These are phyloP conservation scores for Agastache rugosa DNA, from an alignment of 257 asterid genomes.

Conservation along the genomic window DNA sequence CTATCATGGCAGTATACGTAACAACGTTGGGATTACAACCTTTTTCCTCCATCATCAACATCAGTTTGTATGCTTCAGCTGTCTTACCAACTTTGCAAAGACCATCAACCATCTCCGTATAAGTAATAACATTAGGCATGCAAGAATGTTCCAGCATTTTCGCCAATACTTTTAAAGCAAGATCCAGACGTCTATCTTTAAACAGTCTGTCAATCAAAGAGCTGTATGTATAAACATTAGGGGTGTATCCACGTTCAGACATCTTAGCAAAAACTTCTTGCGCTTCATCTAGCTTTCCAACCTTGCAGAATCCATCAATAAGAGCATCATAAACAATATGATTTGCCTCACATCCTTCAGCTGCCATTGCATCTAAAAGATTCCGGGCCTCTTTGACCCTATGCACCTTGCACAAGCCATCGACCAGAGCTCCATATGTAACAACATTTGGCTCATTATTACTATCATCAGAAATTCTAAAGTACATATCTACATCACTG, in stretches of 20 bases:
- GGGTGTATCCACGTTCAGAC: constrained; percentile 73
- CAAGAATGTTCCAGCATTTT: constrained; percentile 86
- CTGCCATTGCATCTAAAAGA: constrained; percentile 73
- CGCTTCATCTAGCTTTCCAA: constrained; percentile 90
- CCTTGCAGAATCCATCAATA: constrained; percentile 93
- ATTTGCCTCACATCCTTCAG: constrained; percentile 78
- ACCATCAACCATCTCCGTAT: constrained; percentile 93
- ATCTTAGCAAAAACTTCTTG: constrained; percentile 78
- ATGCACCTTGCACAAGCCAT: constrained; percentile 93
- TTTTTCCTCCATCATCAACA: constrained; percentile 97
- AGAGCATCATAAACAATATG: constrained; percentile 85
- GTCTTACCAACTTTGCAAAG: constrained; percentile 90
- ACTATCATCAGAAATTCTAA: constrained; percentile 51
- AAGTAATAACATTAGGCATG: constrained; percentile 80
- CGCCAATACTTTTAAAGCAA: constrained; percentile 79
- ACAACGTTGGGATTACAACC: constrained; percentile 93
- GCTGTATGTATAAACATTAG: constrained; percentile 77
- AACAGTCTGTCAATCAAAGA: constrained; percentile 83
- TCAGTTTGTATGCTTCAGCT: constrained; percentile 83
- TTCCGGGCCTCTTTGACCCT: constrained; percentile 76
- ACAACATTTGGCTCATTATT: constrained; percentile 66
- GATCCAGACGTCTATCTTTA: constrained; percentile 90
- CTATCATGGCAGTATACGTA: constrained; percentile 94
- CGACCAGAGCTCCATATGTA: constrained; percentile 89
- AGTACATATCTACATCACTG: constrained; percentile 71